phyloP scores from a whole-genome alignment of 352 stramenopile genomes.

The Phytopythium vexans region DNA sequence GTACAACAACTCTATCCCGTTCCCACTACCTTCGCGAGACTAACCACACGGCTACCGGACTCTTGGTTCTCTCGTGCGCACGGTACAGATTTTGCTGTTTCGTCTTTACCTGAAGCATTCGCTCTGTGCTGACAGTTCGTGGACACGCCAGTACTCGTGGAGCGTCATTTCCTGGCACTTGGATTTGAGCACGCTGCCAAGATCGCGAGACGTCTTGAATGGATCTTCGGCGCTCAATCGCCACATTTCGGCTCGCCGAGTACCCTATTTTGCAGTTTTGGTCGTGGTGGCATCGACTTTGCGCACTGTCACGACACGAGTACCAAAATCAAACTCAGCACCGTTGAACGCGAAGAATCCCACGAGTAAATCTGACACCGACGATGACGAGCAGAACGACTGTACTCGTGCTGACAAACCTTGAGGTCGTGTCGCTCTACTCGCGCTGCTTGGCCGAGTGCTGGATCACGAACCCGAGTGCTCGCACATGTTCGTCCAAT shows the following conservation, averaged over 20 bases:
- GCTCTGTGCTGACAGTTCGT: slow-evolving; percentile 33
- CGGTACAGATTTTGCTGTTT: too few species aligned
- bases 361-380: slow-evolving; percentile 85
- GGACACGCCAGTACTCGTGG: slow-evolving; percentile 50
- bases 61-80: too few species aligned
- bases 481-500: slow-evolving; percentile 71
- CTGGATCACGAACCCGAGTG: slow-evolving; percentile 95
- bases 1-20: slow-evolving; percentile 43
- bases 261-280: slow-evolving; percentile 43
- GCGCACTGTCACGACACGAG: slow-evolving; percentile 90
- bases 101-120: slow-evolving; percentile 35
- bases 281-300: slow-evolving; percentile 23
- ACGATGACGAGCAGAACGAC: slow-evolving; percentile 95
- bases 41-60: too few species aligned
- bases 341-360: slow-evolving; percentile 97
- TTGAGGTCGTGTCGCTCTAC: slow-evolving; percentile 94
- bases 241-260: slow-evolving; percentile 57
- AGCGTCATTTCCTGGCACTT: slow-evolving; percentile 60
- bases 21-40: slow-evolving; percentile 14
- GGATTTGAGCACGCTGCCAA: slow-evolving; percentile 72
- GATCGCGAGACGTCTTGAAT: slow-evolving; percentile 66
- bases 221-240: slow-evolving; percentile 84
- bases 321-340: slow-evolving; percentile 94
- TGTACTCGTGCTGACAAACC: slow-evolving; percentile 97
- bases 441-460: slow-evolving; percentile 95